Evolutionary conservation across 208 protist genomes (phyloP), one percentile per base, ranked within the genome.

Genomic region (Trypanosoma caninum): DNA sequence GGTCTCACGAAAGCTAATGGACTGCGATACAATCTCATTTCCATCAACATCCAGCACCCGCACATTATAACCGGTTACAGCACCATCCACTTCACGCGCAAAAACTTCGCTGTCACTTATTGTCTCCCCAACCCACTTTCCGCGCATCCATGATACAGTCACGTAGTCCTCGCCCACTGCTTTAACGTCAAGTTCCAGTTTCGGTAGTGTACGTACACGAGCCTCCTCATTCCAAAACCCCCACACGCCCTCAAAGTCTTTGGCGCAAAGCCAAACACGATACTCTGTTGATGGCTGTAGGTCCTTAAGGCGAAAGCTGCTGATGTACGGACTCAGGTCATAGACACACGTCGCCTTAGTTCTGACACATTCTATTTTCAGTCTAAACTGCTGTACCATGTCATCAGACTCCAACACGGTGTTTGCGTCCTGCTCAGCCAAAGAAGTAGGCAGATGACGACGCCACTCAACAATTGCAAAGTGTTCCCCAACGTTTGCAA

Each of bases 391-490:
- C 62, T 86, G 79, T 8, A 97, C 78, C 10, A 93, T 59, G 58
- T 94, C 87, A 8, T 84, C 69, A 16, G 80, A 80, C 59, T 92
- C 86, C 20, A 76, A 68, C 27, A 93, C 63, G 7, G 66, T 47
- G 45, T 44, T 56, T 11, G 53, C 35, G 25, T 66, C 67, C 23
- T 52, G 2, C 13, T 59, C 33, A 27, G 76, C 52, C 31, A 74
- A 31, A 11, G 75, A 71, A 27, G 68, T 54, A 11, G 89, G 84
- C 22, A 93, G 64, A 70, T 93, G 83, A 3, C 91, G 84, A 45
- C 87, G 82, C 89, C 91, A 97, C 68, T 95, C 82, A 18, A 97
- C 76, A 64, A 94, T 73, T 16, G 81, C 91, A 65, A 97, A 97
- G 63, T 97, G 88, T 68, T 97, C 91, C 30, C 91, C 91, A 45